These are phyloP conservation scores for Ophiobolus disseminans DNA, from an alignment of 2,329 filamentous ascomycete species.

Conservation along the genomic window DNA sequence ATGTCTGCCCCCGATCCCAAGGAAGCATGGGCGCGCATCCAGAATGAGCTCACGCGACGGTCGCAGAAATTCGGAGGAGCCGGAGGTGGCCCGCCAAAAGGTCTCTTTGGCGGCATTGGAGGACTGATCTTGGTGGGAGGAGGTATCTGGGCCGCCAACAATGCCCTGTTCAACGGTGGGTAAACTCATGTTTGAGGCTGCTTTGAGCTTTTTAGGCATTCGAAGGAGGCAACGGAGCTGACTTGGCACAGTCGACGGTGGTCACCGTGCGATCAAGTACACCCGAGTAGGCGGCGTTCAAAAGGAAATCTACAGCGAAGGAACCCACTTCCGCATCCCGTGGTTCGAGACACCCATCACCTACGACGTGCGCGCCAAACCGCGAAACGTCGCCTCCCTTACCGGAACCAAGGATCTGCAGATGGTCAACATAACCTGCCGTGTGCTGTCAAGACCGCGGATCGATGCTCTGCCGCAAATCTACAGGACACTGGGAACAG, in stretches of 20 bases:
- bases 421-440: constrained; percentile 99
- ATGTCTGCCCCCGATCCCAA: constrained; percentile 62
- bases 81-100: constrained; percentile 56
- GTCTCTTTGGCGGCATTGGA: constrained; percentile 62
- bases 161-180: constrained; percentile 73
- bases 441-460: constrained; percentile 92
- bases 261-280: constrained; percentile 99
- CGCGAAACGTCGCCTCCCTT: constrained; percentile 93
- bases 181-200: background rate
- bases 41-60: constrained; percentile 63
- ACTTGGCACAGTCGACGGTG: constrained; percentile 78
- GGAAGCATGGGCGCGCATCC: constrained; percentile 71
- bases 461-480: constrained; percentile 92
- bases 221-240: constrained; percentile 19
- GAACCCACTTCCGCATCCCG: constrained; percentile 93
- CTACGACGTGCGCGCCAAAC: constrained; percentile 98
- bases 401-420: constrained; percentile 99
- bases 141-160: constrained; percentile 63
- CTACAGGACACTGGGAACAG: constrained; percentile 91
- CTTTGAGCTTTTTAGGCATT: background rate
- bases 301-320: constrained; percentile 96
- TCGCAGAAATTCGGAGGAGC: constrained; percentile 57
- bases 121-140: constrained; percentile 63
- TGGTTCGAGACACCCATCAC: constrained; percentile 98
- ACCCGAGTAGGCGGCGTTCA: constrained; percentile 88